Conservation (phyloP, 2,329 filamentous ascomycete species). For the Fusarium goolgardi region DNA sequence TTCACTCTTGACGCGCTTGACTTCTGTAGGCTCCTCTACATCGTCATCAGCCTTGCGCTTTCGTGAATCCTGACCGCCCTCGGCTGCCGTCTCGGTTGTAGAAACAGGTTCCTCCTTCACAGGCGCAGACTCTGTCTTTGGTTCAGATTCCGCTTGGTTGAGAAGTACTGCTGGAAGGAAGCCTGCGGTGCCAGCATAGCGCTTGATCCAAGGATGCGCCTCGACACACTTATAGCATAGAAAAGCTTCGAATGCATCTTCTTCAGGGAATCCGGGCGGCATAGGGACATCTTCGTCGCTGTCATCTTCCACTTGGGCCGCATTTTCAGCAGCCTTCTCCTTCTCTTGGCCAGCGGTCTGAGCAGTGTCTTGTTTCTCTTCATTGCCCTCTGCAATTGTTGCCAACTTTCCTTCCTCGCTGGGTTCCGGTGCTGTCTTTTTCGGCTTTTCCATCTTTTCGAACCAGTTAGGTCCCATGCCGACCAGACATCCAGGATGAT, state of each 20-base stretch:
- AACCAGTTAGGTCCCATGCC: constrained; percentile 81
- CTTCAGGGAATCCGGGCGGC: constrained; percentile 86
- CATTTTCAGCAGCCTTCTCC: constrained; percentile 36
- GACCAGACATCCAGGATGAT: constrained; percentile 91
- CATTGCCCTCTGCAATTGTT: constrained; percentile 63
- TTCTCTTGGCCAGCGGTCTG: constrained; percentile 37
- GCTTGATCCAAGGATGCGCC: constrained; percentile 90
- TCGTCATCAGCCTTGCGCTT: constrained; percentile 76
- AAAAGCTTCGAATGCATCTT: constrained; percentile 90
- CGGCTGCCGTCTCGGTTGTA: constrained; percentile 5
- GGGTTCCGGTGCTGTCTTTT: constrained; percentile 41
- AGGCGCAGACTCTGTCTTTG: constrained; percentile 5
- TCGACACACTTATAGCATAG: constrained; percentile 95
- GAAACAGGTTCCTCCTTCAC: constrained; percentile 2
- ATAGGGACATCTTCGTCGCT: constrained; percentile 73
- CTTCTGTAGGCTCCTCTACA: constrained; percentile 50
- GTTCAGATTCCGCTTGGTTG: constrained; percentile 28
- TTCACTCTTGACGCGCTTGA: constrained; percentile 67
- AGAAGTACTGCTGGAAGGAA: constrained; percentile 80
- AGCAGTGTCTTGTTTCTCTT: constrained; percentile 46
- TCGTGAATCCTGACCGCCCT: constrained; percentile 53
- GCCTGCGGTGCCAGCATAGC: constrained; percentile 81
- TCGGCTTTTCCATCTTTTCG: constrained; percentile 61
- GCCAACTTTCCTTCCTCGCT: constrained; percentile 51
- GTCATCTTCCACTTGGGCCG: constrained; percentile 49